Evolutionary conservation across 2,329 filamentous ascomycete species (phyloP), one percentile per base, ranked within the genome.

Genomic region (Calonectria crousiana): DNA sequence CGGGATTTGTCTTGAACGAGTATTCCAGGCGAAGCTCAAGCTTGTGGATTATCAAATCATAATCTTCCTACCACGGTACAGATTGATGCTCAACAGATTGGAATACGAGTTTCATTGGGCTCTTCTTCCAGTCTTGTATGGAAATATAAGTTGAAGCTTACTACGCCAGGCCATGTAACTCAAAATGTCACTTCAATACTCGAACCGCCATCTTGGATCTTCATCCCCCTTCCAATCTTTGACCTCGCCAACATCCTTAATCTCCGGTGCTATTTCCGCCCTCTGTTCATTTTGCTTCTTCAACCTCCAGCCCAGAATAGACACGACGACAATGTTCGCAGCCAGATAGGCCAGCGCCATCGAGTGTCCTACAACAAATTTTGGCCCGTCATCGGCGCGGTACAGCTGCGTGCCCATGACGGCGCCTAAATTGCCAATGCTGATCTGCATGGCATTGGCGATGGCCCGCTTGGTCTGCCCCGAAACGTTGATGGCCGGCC

Each of bases 391-490:
- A 2, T 88, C 85, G 0, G 74, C 86, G 2, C 93, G 87, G 81
- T 95, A 95, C 1, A 95, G 81, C 82, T 95, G 93, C 1, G 93
- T 95, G 0, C 93, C 93, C 30, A 95, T 78, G 0, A 94, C 91
- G 0, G 92, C 92, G 0, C 93, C 93, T 1, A 93, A 80, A 76
- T 94, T 94, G 0, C 93, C 93, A 66, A 95, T 92, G 13, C 90
- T 92, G 72, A 95, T 94, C 78, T 94, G 92, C 89, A 95, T 91
- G 0, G 91, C 93, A 62, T 92, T 94, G 3, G 91, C 91, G 5
- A 92, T 91, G 1, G 91, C 92, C 0, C 93, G 87, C 83, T 95
- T 95, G 0, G 92, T 93, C 83, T 94, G 92, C 0, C 92, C 92
- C 0, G 91, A 92, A 0, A 95, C 91, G 73, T 95, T 94, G 81